Base-by-base conservation (phyloP, 805 yeast species). In the Yarrowia keelungensis region DNA sequence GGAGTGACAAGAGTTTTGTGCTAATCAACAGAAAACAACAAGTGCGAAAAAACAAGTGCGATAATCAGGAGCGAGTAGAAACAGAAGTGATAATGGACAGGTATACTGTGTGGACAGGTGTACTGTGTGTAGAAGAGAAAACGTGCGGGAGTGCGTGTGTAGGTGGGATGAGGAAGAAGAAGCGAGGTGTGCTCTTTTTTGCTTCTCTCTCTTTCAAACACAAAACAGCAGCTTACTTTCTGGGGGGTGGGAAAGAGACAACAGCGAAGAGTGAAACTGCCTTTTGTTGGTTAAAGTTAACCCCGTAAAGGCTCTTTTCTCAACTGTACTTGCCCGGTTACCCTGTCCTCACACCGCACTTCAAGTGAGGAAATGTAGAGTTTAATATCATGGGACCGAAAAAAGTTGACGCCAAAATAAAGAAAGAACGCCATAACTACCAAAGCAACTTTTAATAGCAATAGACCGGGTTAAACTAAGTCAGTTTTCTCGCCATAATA, bases 81-180 rank as follows among this genome's bases (percentile, higher is more conserved):
- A 42, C n/a, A n/a, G 26, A 36, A 8, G 16, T 26, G 32, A 5
- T 26, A 26, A 26, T 26, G 32, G 51, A 47, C 51, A 47, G 51
- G 51, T 26, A 47, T 47, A 47, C 51, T 47, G 51, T 46, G 50
- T 22, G 50, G 50, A 22, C 50, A 45, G 26, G 47, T 46, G 50
- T 22, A 10, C 10, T 22, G 50, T 46, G 11, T 32, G 26, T 16
- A 14, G 38, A 26, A 22, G 36, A 26, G 16, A 45, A 11, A 19
- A 45, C 26, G 12, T 16, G 47, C 16, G 26, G 16, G 47, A 5
- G 47, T 45, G 47, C 22, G 16, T 19, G 36, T 15, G 36, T 15
- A 46, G 11, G 50, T 10, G 22, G 50, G 32, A 46, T 12, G 50
- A 46, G 26, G 36, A 47, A 47, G 51, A 26, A 9, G 11, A 19